Evolutionary conservation across 176 grass and related monocot species (phyloP), one percentile per base, ranked within the genome.

Genomic region (Hordeum vulgare): DNA sequence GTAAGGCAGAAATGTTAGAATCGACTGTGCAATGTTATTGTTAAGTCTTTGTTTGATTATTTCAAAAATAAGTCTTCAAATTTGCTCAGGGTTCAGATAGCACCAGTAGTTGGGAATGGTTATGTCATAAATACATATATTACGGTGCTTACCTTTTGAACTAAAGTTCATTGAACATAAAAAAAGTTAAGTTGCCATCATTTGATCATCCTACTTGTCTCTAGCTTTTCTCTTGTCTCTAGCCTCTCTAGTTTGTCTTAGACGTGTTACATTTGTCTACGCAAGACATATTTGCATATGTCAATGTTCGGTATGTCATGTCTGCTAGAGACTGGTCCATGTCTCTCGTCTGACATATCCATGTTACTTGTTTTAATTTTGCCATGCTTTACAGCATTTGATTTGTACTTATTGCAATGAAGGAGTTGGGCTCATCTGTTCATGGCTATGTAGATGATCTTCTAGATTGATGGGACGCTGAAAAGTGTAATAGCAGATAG

Each of bases 291-390:
- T 71, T 61, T 51, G 80, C 84, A 79, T 90, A 66, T 79, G 60
- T 37, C 66, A 59, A 80, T 90, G 80, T 75, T 58, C 0, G 1
- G 21, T 83, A 86, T 90, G 80, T 12, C 67, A 83, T 90, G 80
- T 90, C 80, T 90, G 67, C 59, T 74, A 68, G 75, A 83, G 49
- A 17, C 51, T 80, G 75, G 80, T 83, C 80, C 84, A 80, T 79
- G 66, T 79, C 88, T 71, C 74, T 83, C 29, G 51, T 78, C 66
- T 83, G 74, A 68, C 60, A 89, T 28, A 47, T 14, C 23, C 65
- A 80, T 79, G 39, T 21, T 39, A 15, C 57, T 13, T 11, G 28
- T 74, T 86, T 83, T 80, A 58, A 44, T 66, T 74, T 79, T 68
- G 9, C 59, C 47, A 79, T 14, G 39, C 84, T 75, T 83, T 47